Base-by-base conservation (phyloP, 805 yeast genomes). In the Ogataea methylovora region DNA sequence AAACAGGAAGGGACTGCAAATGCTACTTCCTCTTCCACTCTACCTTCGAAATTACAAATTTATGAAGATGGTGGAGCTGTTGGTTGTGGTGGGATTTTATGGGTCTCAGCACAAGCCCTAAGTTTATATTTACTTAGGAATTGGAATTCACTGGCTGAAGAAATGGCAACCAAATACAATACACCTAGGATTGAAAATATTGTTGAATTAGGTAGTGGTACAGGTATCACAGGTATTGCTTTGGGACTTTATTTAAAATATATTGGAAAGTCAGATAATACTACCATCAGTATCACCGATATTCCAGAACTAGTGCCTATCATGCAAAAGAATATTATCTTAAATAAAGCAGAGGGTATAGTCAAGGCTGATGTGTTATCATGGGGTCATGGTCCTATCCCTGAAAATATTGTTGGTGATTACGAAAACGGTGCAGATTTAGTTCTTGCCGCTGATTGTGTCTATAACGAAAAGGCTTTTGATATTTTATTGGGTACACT, bases 21-120 rank as follows among this genome's bases (percentile, higher is more conserved):
- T 46, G 6, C 57, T 57, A 2, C n/a, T n/a, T n/a, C n/a, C n/a
- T n/a, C n/a, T n/a, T n/a, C n/a, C n/a, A n/a, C n/a, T n/a, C n/a
- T 20, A 20, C 9, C 22, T 9, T n/a, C 6, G 11, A 58, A 59
- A 1, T 49, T 71, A 21, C 48, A 58, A 41, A 62, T 74, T 19
- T 58, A 55, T 37, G 76, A 70, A 41, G 79, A 75, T 44, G 79
- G 79, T 26, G 80, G 80, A 7, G 71, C 65, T 1, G 49, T 65
- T 5, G 81, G 81, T 2, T 75, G 80, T 49, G 81, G 81, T n/a
- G 81, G 81, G 3, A 68, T 71, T 37, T 58, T 74, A 4, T 74
- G 81, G 81, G 62, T 75, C 2, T 78, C 80, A 8, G 81, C 80
- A 13, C 75, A 73, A 35, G 54, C 73, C 30, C 53, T 74, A 14